Percentiles rank a stretch among this genome's conserved stretches.
phyloP scores from a whole-genome alignment of 768 basidiomycete genomes.

The Boletus pseudopeckii region DNA sequence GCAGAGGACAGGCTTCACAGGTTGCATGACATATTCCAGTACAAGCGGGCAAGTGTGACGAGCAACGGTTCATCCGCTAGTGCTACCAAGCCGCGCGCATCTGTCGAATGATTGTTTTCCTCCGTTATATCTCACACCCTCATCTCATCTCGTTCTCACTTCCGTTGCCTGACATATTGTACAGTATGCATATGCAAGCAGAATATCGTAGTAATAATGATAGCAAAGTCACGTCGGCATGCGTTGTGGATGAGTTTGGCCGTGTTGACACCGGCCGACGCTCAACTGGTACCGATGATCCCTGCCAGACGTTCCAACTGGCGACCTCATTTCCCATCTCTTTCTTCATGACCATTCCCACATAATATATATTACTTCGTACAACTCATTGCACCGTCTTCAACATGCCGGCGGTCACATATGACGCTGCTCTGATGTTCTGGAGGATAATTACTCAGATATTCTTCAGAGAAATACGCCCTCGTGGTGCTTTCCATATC shows the following conservation, averaged over 20 bases:
- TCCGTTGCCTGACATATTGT: constrained; percentile 27
- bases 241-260: constrained; percentile 19
- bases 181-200: constrained; percentile 25
- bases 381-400: constrained; percentile 1
- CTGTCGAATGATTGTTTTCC: constrained; percentile 19
- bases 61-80: constrained; percentile 40
- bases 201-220: constrained; percentile 24
- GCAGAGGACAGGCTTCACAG: constrained; percentile 68
- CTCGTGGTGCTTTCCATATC: constrained; percentile 92
- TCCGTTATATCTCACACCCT: constrained; percentile 17
- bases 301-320: background rate
- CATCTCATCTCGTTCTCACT: constrained; percentile 11
- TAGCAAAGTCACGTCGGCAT: background rate
- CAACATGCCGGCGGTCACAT: constrained; percentile 36
- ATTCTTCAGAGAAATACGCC: constrained; percentile 95
- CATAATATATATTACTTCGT: constrained; percentile 5
- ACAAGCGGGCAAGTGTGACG: constrained; percentile 61
- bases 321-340: background rate
- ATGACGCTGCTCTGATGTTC: constrained; percentile 78
- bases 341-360: constrained; percentile 10
- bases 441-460: constrained; percentile 86
- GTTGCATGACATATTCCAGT: constrained; percentile 80
- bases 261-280: constrained; percentile 23
- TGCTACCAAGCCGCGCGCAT: constrained; percentile 13
- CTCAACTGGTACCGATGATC: background rate